Evolutionary conservation across 345 rosid genomes (phyloP).

Genomic region (Brassica carinata): DNA sequence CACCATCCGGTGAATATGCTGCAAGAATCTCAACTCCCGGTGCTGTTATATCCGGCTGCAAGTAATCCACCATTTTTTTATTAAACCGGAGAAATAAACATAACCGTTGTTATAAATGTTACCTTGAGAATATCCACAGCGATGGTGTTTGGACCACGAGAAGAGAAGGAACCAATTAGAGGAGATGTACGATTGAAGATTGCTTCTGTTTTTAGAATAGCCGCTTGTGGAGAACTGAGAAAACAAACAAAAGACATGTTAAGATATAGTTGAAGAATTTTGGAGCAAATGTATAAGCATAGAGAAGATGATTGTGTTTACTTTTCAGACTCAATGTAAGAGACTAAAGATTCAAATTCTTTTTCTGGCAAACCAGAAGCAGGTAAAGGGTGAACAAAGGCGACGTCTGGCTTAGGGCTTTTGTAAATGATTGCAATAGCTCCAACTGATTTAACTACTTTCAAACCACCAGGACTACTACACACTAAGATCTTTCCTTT

Average conservation of each 20-base stretch:
- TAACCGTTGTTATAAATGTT: slow-evolving; percentile 44
- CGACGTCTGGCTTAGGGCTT: neutral
- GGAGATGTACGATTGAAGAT: slow-evolving; percentile 35
- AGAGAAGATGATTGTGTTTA: neutral
- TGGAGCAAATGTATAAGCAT: neutral
- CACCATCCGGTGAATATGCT: slow-evolving; percentile 41
- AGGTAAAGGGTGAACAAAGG: slow-evolving; percentile 28
- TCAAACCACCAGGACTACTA: neutral
- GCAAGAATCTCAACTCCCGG: slow-evolving; percentile 41
- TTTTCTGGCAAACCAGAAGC: neutral
- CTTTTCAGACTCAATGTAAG: slow-evolving; percentile 24
- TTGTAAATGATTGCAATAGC: slow-evolving; percentile 32
- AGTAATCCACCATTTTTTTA: slow-evolving; percentile 3
- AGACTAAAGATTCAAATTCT: slow-evolving; percentile 1
- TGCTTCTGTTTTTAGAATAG: slow-evolving; percentile 29
- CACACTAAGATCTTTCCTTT: slow-evolving; percentile 50
- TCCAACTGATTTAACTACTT: neutral
- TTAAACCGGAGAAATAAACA: neutral
- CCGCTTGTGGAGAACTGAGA: slow-evolving; percentile 33
- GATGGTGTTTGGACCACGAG: slow-evolving; percentile 14
- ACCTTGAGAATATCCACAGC: slow-evolving; percentile 15
- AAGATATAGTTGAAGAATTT: neutral
- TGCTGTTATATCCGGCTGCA: slow-evolving; percentile 56
- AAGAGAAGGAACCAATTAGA: slow-evolving; percentile 45
- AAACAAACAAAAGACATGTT: neutral